These are phyloP conservation scores for Diaporthe sp. DNA, from an alignment of 2,329 filamentous ascomycete species.

Conservation along the genomic window DNA sequence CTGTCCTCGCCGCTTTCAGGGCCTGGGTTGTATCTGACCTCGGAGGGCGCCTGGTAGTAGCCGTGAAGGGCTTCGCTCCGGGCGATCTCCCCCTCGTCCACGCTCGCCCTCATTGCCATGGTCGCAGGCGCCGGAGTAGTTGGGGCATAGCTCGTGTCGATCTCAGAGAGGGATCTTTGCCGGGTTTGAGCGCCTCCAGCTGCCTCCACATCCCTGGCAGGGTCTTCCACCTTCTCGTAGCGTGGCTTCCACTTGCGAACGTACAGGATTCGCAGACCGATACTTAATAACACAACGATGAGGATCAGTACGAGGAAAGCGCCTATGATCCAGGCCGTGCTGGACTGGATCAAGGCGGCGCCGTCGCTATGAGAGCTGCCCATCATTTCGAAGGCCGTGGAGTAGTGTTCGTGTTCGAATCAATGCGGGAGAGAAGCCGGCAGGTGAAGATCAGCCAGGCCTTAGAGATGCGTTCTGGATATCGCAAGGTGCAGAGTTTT, in stretches of 20 bases:
- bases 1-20: conserved; percentile 15
- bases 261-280: conserved; percentile 6
- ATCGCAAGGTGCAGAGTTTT: not conserved
- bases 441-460: not conserved
- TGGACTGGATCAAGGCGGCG: conserved; percentile 27
- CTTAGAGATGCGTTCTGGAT: not conserved
- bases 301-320: conserved; percentile 18
- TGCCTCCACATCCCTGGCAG: conserved; percentile 1
- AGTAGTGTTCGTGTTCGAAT: not conserved
- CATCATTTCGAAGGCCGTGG: not conserved
- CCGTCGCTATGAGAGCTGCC: conserved; percentile 10
- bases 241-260: conserved; percentile 26
- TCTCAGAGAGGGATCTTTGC: not conserved
- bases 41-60: conserved; percentile 12
- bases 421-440: not conserved
- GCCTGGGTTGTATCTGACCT: conserved; percentile 9
- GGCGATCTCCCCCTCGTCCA: conserved; percentile 20
- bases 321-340: conserved; percentile 26
- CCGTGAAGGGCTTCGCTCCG: conserved; percentile 20
- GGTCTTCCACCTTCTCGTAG: conserved; percentile 22
- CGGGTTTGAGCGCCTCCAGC: not conserved
- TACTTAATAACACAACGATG: conserved; percentile 1
- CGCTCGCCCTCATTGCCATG: conserved; percentile 22
- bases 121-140: not conserved
- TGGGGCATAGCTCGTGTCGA: conserved; percentile 22